Base-by-base conservation (phyloP, 768 basidiomycete species). In the Lyophyllum shimeji region DNA sequence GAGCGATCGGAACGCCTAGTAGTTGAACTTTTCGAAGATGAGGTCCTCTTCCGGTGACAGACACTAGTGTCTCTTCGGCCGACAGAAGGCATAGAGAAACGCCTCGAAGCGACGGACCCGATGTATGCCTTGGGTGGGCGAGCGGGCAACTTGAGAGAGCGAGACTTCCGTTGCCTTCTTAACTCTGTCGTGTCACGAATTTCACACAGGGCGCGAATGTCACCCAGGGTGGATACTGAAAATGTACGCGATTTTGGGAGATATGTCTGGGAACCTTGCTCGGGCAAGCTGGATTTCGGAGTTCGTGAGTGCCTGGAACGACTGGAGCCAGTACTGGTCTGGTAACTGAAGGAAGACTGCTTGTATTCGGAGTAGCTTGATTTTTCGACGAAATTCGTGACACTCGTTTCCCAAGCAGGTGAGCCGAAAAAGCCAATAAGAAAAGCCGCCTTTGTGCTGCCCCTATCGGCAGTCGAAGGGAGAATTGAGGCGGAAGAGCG, bases 351-450 rank as follows among this genome's bases (percentile, higher is more conserved):
- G 15, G 64, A 68, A 20, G 58, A 58, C 20, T 59, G 56, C 48
- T 63, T 57, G 42, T 53, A 49, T 52, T 64, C 63, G 37, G 57
- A 47, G 50, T 56, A 62, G 45, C 60, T 49, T 24, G 58, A 43
- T 27, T 63, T 55, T 31, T 65, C 54, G 24, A 43, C 25, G 21
- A 61, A 18, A 57, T 59, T 62, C 44, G 62, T 47, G 23, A 70
- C 61, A 23, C 67, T 65, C n/a, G 71, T 76, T 67, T 80, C 79
- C 71, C 73, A 76, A 7, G 70, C 60, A 18, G 79, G 79, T 40
- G 77, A 79, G 34, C 77, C 77, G 39, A 78, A 70, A 50, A 79
- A 71, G 1, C 79, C 79, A 17, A 78, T 74, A 27, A 75, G 54
- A 59, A 79, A 70, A 12, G 74, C 78, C 39, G 71, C 63, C 57